Base-by-base conservation (phyloP, 176 grass and related monocot species). In the Cenchrus fungigraminus region DNA sequence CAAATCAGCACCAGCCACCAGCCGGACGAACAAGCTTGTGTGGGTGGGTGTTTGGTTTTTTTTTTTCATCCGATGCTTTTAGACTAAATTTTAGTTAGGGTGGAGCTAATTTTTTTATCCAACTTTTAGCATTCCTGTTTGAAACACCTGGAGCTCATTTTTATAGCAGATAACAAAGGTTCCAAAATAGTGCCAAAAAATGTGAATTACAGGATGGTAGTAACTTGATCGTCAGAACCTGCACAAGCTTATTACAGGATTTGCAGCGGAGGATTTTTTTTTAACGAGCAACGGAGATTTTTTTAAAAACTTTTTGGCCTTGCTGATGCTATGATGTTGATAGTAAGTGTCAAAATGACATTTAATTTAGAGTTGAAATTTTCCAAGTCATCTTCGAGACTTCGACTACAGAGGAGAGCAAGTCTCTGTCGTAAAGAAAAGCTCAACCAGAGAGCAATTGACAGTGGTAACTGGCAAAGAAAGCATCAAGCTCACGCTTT, bases 401-500 rank as follows among this genome's bases (percentile, higher is more conserved):
- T 14, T 28, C n/a, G 37, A 9, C 5, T 61, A 61, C 22, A 49
- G 51, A 72, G 37, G 45, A 63, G 69, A 83, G 40, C 2, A 42
- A 6, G 54, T 70, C 56, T 7, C 12, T 44, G 20, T 20, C 12
- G 22, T 8, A 32, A 17, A 43, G 45, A 76, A 66, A 17, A 44
- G 49, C 22, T 12, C 40, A 53, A 70, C 71, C 9, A 55, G 31
- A 22, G 50, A 74, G 65, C 65, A 82, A 60, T 87, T 34, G 3
- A 43, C 37, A 19, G 28, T 17, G 13, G 25, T 29, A 74, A 29
- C 13, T 17, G 50, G 19, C 42, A 55, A 58, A 25, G 61, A 65
- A 83, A 59, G 80, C 63, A 31, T 80, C 12, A 65, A 44, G 61
- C 76, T 53, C 60, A 68, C 42, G 65, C 73, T 66, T 25, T 6